phyloP scores from a whole-genome alignment of 2,329 filamentous ascomycete species.

The Parascedosporium putredinis region DNA sequence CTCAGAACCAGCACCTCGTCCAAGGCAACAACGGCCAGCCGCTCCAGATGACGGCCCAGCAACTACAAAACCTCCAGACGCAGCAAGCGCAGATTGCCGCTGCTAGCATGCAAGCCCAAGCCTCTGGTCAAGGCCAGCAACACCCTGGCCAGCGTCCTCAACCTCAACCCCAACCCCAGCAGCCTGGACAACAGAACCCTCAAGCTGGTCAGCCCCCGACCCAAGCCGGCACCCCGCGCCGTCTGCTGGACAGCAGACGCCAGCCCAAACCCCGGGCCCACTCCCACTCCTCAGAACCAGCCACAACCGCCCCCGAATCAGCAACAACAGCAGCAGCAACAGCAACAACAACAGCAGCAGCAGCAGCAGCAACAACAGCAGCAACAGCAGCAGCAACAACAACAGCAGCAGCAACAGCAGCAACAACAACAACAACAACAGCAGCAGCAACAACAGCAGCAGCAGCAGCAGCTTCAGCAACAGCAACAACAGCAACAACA shows the following conservation, averaged over 20 bases:
- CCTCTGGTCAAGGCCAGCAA: constrained; percentile 14
- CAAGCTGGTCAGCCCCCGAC: constrained; percentile 36
- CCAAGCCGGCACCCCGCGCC: constrained; percentile 29
- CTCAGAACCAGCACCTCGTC: constrained; percentile 27
- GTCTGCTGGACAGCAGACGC: constrained; percentile 33
- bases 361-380: constrained; percentile 28
- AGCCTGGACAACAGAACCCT: constrained; percentile 31
- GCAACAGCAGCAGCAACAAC: constrained; percentile 22
- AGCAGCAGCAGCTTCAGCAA: constrained; percentile 26
- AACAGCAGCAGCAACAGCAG: constrained; percentile 27
- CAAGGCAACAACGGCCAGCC: constrained; percentile 34
- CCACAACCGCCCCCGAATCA: constrained; percentile 24
- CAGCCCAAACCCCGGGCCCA: constrained; percentile 34
- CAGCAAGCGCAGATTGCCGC: constrained; percentile 10
- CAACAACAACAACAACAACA: too few species aligned
- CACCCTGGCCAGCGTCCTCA: constrained; percentile 8
- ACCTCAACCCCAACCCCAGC: constrained; percentile 18
- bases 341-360: constrained; percentile 26
- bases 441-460: constrained; percentile 24
- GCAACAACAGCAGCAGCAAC: constrained; percentile 28
- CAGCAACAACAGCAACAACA: too few species aligned
- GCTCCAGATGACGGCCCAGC: constrained; percentile 36
- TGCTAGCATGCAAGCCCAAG: constrained; percentile 14
- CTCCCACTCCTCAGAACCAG: constrained; percentile 25
- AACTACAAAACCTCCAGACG: constrained; percentile 10